Percentiles rank a stretch among this genome's conserved stretches.
Evolutionary conservation across 1,284 basidiomycete species (phyloP).

Genomic region (Rhodofomes roseus): DNA sequence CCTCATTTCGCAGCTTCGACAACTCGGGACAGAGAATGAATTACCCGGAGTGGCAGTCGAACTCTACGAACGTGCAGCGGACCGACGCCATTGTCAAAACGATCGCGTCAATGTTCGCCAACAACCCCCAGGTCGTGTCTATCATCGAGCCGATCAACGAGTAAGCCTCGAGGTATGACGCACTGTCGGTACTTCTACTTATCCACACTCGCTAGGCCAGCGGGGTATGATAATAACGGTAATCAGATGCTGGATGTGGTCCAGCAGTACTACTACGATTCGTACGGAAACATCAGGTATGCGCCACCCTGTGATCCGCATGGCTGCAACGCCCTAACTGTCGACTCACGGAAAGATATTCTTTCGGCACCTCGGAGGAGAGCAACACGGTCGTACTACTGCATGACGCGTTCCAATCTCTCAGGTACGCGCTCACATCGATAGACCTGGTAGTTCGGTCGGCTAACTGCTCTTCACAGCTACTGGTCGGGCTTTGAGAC

Average conservation of each 20-base stretch:
- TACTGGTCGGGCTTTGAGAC: slow-evolving; percentile 75
- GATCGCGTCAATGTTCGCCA: slow-evolving; percentile 59
- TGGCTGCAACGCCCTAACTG: slow-evolving; percentile 2
- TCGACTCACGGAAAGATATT: slow-evolving; percentile 40
- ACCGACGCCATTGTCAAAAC: slow-evolving; percentile 67
- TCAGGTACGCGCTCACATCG: slow-evolving; percentile 29
- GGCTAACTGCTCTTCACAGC: slow-evolving; percentile 21
- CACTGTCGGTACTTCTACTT: slow-evolving; percentile 2
- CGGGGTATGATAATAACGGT: slow-evolving; percentile 61
- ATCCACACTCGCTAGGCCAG: slow-evolving; percentile 53
- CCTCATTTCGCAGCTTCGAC: slow-evolving; percentile 58
- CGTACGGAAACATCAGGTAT: slow-evolving; percentile 73
- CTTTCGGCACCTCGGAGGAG: slow-evolving; percentile 52
- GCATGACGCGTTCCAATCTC: slow-evolving; percentile 83
- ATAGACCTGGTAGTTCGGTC: background rate
- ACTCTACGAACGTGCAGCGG: slow-evolving; percentile 63
- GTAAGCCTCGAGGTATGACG: slow-evolving; percentile 36
- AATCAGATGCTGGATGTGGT: slow-evolving; percentile 49
- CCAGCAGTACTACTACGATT: slow-evolving; percentile 73
- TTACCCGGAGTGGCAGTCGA: slow-evolving; percentile 69
- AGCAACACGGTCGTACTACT: slow-evolving; percentile 69
- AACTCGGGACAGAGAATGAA: slow-evolving; percentile 76
- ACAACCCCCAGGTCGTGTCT: slow-evolving; percentile 55
- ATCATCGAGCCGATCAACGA: slow-evolving; percentile 77
- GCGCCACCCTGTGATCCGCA: slow-evolving; percentile 20